Evolutionary conservation across 805 yeast species (phyloP).

Genomic region (Yarrowia porcina): DNA sequence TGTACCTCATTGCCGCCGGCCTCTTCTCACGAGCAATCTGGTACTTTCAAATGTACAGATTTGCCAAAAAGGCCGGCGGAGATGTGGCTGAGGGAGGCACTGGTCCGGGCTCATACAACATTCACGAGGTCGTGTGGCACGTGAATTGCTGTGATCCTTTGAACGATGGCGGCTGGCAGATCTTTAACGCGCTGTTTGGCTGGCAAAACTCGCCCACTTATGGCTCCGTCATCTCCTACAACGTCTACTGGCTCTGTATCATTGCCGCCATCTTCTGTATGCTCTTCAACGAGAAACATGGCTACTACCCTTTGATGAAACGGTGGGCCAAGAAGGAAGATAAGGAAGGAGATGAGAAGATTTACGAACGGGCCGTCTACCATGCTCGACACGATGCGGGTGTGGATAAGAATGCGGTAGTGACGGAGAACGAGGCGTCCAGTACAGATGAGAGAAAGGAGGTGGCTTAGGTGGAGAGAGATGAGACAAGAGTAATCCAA

Average conservation of each 20-base stretch:
- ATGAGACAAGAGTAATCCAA: too few relatives aligned
- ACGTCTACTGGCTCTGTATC: conserved; percentile 77
- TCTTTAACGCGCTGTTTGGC: conserved; percentile 88
- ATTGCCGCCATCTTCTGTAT: conserved; percentile 55
- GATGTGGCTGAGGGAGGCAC: conserved; percentile 90
- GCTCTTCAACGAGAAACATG: conserved; percentile 79
- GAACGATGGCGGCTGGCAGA: conserved; percentile 92
- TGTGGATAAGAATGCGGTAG: background rate
- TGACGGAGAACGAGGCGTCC: background rate
- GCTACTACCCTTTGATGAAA: conserved; percentile 36
- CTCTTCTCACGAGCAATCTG: conserved; percentile 90
- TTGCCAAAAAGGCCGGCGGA: conserved; percentile 73
- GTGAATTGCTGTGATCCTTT: conserved; percentile 97
- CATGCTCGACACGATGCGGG: background rate
- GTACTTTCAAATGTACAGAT: conserved; percentile 73
- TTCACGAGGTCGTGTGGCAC: conserved; percentile 82
- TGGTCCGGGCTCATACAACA: conserved; percentile 94
- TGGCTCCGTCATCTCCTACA: conserved; percentile 87
- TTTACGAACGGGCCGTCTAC: conserved; percentile 11
- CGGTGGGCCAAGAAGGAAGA: conserved; percentile 22
- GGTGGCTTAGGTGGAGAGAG: too few relatives aligned
- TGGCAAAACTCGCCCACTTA: conserved; percentile 97
- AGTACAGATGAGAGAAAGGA: conserved; percentile 2
- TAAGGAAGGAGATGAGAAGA: background rate
- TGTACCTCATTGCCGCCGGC: conserved; percentile 89